These are phyloP conservation scores for Populus tremula DNA, from an alignment of 345 rosid species.

Conservation along the genomic window DNA sequence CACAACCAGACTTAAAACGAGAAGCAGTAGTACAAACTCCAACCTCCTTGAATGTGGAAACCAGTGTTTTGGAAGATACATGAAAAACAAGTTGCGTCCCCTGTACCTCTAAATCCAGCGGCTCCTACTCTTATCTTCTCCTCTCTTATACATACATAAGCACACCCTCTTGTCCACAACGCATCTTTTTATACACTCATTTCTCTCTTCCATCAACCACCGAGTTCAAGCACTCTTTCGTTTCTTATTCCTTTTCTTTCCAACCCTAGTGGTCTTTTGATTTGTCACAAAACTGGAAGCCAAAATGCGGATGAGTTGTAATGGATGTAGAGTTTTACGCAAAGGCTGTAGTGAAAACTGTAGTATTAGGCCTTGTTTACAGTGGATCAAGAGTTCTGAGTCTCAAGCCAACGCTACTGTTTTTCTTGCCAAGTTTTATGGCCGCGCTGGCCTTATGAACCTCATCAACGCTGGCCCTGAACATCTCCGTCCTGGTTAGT, in stretches of 20 bases:
- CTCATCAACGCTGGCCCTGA: constrained; percentile 96
- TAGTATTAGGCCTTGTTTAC: constrained; percentile 87
- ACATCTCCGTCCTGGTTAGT: constrained; percentile 86
- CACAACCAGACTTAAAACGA: background rate
- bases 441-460: constrained; percentile 95
- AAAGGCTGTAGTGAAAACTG: constrained; percentile 93
- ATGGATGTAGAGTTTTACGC: constrained; percentile 94
- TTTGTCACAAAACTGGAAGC: background rate
- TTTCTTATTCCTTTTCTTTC: too few species aligned
- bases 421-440: constrained; percentile 93
- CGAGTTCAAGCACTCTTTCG: background rate
- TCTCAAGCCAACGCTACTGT: constrained; percentile 96
- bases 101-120: constrained; percentile 34
- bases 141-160: too few species aligned
- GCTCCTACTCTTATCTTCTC: constrained; percentile 21
- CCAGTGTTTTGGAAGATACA: constrained; percentile 28
- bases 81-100: constrained; percentile 38
- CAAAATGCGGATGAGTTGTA: constrained; percentile 74
- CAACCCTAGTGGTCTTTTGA: background rate
- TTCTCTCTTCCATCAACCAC: background rate
- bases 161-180: background rate
- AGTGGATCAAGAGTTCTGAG: constrained; percentile 88
- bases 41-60: constrained; percentile 40
- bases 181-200: background rate
- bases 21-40: background rate